Conservation (phyloP, 768 basidiomycete genomes). For the Harrya chromipes region DNA sequence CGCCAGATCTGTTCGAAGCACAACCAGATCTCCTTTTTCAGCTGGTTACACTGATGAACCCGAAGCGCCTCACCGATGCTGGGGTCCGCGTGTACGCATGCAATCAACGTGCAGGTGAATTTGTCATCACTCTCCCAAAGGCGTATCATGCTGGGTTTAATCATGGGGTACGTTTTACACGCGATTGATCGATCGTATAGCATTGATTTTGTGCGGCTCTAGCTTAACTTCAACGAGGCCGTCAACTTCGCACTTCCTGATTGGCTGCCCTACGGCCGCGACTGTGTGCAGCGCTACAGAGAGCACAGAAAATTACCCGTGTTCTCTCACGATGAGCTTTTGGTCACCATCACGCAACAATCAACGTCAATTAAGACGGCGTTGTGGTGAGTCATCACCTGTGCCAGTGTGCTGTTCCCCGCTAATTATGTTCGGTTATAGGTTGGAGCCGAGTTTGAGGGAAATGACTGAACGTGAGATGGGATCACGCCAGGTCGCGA, state of each 20-base stretch:
- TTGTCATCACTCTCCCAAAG: slow-evolving; percentile 96
- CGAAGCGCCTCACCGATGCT: slow-evolving; percentile 77
- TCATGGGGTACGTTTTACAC: slow-evolving; percentile 74
- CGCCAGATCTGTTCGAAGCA: slow-evolving; percentile 96
- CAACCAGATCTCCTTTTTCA: slow-evolving; percentile 97
- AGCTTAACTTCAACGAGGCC: slow-evolving; percentile 99
- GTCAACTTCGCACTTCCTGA: slow-evolving; percentile 98
- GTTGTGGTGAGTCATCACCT: slow-evolving; percentile 63
- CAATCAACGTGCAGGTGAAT: slow-evolving; percentile 96
- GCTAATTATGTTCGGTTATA: slow-evolving; percentile 33
- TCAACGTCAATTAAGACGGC: slow-evolving; percentile 91
- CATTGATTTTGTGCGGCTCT: slow-evolving; percentile 26
- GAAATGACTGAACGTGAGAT: slow-evolving; percentile 91
- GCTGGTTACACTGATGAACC: slow-evolving; percentile 97
- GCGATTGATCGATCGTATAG: slow-evolving; percentile 22
- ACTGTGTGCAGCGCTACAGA: slow-evolving; percentile 87
- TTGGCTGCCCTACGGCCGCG: slow-evolving; percentile 85
- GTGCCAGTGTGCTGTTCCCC: slow-evolving; percentile 15
- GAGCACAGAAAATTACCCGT: slow-evolving; percentile 92
- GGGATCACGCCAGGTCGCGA: slow-evolving; percentile 58
- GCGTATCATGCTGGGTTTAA: slow-evolving; percentile 99
- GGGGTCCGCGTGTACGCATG: slow-evolving; percentile 92
- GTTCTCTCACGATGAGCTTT: slow-evolving; percentile 96
- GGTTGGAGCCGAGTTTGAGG: slow-evolving; percentile 78
- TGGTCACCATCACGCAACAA: slow-evolving; percentile 97